A percentile compares a stretch with the other conserved stretches of the same genome.
Conservation (phyloP, 106 monocot species). For the Chionographis japonica region DNA sequence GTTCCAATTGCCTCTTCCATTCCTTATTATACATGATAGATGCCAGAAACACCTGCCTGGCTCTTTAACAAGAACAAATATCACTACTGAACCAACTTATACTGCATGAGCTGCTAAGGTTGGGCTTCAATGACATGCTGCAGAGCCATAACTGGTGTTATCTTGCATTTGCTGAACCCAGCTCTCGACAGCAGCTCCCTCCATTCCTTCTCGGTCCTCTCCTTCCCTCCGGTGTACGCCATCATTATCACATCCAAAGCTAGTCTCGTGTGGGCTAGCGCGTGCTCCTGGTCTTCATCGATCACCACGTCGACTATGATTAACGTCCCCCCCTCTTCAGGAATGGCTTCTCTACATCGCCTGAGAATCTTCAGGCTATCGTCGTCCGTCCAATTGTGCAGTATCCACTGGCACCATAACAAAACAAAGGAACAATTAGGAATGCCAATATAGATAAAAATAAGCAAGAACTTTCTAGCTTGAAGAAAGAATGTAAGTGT, state of each 20-base stretch:
- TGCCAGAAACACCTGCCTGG: too few relatives aligned
- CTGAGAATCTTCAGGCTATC: neutral
- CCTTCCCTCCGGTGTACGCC: neutral
- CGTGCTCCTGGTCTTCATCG: too few relatives aligned
- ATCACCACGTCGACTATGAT: neutral
- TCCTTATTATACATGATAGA: too few relatives aligned
- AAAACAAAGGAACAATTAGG: too few relatives aligned
- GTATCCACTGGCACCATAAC: neutral
- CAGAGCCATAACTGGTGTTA: neutral
- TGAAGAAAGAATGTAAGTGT: too few relatives aligned
- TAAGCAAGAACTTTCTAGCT: too few relatives aligned
- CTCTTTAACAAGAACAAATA: too few relatives aligned
- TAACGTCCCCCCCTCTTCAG: neutral
- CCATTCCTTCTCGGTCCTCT: constrained; percentile 12
- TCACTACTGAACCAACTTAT: neutral
- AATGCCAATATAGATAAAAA: too few relatives aligned
- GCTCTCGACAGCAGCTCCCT: neutral
- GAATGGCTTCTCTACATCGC: neutral
- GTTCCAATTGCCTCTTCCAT: too few relatives aligned
- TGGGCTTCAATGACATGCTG: neutral
- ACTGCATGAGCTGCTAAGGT: neutral
- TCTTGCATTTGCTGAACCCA: constrained; percentile 2
- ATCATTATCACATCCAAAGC: neutral
- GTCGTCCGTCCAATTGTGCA: neutral
- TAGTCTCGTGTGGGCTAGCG: neutral